Conservation (phyloP, 192 early-diverging fungal genomes). For the Haplosporangium gracile region DNA sequence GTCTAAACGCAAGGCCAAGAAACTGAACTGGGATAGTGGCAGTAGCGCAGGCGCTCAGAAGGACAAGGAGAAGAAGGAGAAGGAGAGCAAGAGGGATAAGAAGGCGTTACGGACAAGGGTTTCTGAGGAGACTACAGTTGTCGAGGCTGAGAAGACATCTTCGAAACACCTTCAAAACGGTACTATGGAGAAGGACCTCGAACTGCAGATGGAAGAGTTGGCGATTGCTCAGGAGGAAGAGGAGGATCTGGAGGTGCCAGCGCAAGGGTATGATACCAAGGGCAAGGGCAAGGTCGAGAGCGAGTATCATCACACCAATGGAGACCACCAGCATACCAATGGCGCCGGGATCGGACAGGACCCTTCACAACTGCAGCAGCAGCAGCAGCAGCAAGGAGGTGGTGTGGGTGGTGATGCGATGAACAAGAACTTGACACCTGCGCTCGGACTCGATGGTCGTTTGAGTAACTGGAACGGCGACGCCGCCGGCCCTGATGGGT, state of each 20-base stretch:
- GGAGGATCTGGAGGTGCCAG: background rate
- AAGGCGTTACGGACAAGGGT: background rate
- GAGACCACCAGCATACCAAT: background rate
- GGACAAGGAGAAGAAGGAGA: background rate
- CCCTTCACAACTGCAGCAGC: background rate
- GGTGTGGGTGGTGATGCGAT: background rate
- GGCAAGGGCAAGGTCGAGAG: slow-evolving; percentile 28
- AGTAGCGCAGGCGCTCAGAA: background rate
- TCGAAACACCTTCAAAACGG: background rate
- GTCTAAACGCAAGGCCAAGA: slow-evolving; percentile 33
- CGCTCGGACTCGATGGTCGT: slow-evolving; percentile 45
- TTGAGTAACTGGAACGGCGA: slow-evolving; percentile 52
- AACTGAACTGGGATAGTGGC: slow-evolving; percentile 8
- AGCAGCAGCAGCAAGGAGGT: background rate
- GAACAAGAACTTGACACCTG: slow-evolving; percentile 21
- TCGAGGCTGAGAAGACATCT: background rate
- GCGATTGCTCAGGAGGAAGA: background rate
- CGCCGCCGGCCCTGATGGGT: slow-evolving; percentile 40
- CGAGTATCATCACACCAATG: too few species aligned
- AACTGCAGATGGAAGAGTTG: slow-evolving; percentile 27
- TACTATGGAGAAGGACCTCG: background rate
- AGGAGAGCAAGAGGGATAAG: slow-evolving; percentile 9
- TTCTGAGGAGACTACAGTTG: background rate
- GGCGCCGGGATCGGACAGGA: background rate
- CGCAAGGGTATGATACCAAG: slow-evolving; percentile 13